Percentiles rank a stretch among this genome's conserved stretches.
Conservation (phyloP, 495 filamentous ascomycete species). For the Aspergillus ostianus region DNA sequence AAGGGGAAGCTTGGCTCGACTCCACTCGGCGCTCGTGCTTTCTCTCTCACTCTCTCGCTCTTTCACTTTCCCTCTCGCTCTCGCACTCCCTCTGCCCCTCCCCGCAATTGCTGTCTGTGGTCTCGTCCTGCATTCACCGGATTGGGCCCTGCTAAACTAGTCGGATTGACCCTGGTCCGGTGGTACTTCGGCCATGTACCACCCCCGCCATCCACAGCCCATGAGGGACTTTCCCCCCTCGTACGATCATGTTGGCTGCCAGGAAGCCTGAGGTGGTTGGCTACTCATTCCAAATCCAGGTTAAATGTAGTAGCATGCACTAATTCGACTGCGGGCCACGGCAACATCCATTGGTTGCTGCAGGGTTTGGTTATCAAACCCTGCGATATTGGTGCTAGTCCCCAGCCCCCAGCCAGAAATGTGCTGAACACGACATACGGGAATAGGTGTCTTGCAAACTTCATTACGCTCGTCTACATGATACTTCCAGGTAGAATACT, state of each 20-base stretch:
- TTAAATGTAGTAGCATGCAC: neutral
- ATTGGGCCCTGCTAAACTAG: neutral
- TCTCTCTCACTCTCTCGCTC: no score
- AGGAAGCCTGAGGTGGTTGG: neutral
- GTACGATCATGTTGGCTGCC: neutral
- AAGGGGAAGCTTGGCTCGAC: slow-evolving; percentile 27
- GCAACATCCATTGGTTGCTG: neutral
- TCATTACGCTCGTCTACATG: neutral
- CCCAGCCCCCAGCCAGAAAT: neutral
- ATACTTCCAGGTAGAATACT: neutral
- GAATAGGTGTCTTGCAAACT: no score
- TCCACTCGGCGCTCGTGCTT: slow-evolving; percentile 4
- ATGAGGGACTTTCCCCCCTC: neutral
- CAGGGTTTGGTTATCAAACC: neutral
- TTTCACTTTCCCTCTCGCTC: neutral
- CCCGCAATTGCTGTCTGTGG: neutral
- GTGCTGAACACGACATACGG: no score
- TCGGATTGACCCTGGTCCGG: neutral
- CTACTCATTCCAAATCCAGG: neutral
- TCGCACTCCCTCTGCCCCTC: neutral
- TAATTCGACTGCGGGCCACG: neutral
- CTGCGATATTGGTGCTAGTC: neutral
- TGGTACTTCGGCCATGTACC: neutral
- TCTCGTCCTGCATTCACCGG: neutral
- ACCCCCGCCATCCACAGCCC: neutral